Evolutionary conservation across 202 grass and related monocot genomes (phyloP).

Genomic region (Cymbopogon flexuosus): DNA sequence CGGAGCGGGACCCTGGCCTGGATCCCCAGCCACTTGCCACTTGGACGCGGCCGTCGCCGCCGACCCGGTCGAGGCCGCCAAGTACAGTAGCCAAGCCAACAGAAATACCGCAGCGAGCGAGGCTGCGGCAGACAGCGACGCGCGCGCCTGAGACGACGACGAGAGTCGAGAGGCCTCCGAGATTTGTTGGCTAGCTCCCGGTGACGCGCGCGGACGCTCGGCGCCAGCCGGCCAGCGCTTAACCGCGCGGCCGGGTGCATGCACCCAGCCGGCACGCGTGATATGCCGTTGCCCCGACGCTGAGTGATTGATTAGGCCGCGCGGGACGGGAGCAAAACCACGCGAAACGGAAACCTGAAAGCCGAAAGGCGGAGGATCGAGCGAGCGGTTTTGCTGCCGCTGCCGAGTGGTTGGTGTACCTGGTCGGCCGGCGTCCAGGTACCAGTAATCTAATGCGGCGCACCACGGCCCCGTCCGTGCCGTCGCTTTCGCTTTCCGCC

Average conservation of each 20-base stretch:
- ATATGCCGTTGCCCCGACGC: too few species aligned
- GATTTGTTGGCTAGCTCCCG: not conserved
- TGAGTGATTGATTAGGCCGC: not conserved
- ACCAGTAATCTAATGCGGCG: not conserved
- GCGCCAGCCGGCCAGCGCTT: not conserved
- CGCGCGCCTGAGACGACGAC: not conserved
- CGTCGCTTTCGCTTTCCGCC: slow-evolving; percentile 29
- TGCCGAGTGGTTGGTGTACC: not conserved
- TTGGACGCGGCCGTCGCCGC: not conserved
- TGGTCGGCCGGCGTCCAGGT: slow-evolving; percentile 28
- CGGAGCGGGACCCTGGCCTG: not conserved
- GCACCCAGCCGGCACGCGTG: not conserved
- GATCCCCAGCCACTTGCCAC: not conserved
- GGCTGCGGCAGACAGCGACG: slow-evolving; percentile 13
- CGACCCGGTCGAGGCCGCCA: not conserved
- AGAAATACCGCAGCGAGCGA: not conserved
- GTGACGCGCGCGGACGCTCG: not conserved
- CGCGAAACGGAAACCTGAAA: not conserved
- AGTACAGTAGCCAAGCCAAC: not conserved
- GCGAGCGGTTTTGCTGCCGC: slow-evolving; percentile 11
- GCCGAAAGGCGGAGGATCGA: not conserved
- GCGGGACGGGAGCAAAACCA: not conserved
- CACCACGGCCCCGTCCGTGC: not conserved
- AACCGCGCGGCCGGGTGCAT: not conserved
- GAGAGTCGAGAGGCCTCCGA: too few species aligned